Evolutionary conservation across 1,284 basidiomycete genomes (phyloP).

Genomic region (Cutaneotrichosporon sp.): DNA sequence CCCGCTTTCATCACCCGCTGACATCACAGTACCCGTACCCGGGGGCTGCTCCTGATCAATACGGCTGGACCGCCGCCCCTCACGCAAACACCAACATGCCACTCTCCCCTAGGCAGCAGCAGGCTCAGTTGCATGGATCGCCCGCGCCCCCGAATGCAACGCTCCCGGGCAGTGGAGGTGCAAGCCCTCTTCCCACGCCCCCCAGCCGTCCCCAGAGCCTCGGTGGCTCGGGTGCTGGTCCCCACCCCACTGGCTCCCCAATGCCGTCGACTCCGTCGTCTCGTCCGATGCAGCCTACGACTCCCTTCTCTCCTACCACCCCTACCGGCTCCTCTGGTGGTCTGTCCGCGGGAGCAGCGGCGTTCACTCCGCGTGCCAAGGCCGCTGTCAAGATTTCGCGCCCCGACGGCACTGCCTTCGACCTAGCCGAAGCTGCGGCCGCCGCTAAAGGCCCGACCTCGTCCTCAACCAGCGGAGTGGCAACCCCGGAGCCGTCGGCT

Average conservation of each 20-base stretch:
- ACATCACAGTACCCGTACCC: constrained; percentile 11
- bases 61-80: constrained; percentile 13
- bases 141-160: constrained; percentile 27
- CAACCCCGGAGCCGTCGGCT: constrained; percentile 22
- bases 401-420: constrained; percentile 42
- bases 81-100: constrained; percentile 27
- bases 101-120: constrained; percentile 36
- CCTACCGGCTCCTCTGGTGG: constrained; percentile 14
- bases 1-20: background rate
- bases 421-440: constrained; percentile 37
- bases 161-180: constrained; percentile 26
- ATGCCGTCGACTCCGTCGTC: constrained; percentile 32
- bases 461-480: constrained; percentile 20
- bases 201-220: constrained; percentile 35
- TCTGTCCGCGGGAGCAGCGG: constrained; percentile 32
- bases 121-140: constrained; percentile 29
- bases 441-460: constrained; percentile 27
- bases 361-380: constrained; percentile 39
- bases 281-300: constrained; percentile 21
- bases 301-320: constrained; percentile 26
- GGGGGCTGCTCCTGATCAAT: constrained; percentile 6
- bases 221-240: constrained; percentile 18
- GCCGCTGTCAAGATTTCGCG: constrained; percentile 43
- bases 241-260: constrained; percentile 24
- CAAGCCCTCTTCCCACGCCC: constrained; percentile 37